These are phyloP conservation scores for Trebouxiophyceae sp. DNA, from an alignment of 163 green algal species.

Conservation along the genomic window DNA sequence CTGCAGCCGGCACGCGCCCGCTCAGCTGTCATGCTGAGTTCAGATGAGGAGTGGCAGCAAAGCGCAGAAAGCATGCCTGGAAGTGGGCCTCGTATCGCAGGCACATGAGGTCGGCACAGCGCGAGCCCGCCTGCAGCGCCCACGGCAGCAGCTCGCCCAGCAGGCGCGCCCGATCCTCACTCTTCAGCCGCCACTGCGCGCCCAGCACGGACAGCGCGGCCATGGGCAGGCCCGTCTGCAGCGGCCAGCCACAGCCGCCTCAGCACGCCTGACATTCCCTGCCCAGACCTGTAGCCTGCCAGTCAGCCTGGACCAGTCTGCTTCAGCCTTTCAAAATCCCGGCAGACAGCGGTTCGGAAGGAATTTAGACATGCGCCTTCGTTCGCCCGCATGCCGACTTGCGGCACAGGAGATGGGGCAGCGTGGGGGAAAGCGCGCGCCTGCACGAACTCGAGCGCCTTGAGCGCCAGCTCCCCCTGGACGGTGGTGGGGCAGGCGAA, in stretches of 20 bases:
- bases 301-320: too few species aligned
- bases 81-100: slow-evolving; percentile 94
- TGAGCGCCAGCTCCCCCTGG: slow-evolving; percentile 91
- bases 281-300: too few species aligned
- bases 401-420: too few species aligned
- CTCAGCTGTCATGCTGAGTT: background rate
- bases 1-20: slow-evolving; percentile 5
- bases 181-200: slow-evolving; percentile 64
- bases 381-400: too few species aligned
- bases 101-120: slow-evolving; percentile 78
- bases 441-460: slow-evolving; percentile 91
- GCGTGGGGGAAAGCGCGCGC: too few species aligned
- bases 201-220: slow-evolving; percentile 74
- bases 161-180: slow-evolving; percentile 54
- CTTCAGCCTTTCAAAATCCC: too few species aligned
- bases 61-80: slow-evolving; percentile 33
- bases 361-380: too few species aligned
- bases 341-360: too few species aligned
- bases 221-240: slow-evolving; percentile 95
- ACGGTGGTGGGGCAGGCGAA: slow-evolving; percentile 93
- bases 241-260: too few species aligned
- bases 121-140: slow-evolving; percentile 72
- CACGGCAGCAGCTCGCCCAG: slow-evolving; percentile 81
- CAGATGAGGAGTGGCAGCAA: background rate
- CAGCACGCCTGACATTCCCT: too few species aligned